Base-by-base conservation (phyloP, 2,329 filamentous ascomycete species). In the Aurifilum marmelostoma region DNA sequence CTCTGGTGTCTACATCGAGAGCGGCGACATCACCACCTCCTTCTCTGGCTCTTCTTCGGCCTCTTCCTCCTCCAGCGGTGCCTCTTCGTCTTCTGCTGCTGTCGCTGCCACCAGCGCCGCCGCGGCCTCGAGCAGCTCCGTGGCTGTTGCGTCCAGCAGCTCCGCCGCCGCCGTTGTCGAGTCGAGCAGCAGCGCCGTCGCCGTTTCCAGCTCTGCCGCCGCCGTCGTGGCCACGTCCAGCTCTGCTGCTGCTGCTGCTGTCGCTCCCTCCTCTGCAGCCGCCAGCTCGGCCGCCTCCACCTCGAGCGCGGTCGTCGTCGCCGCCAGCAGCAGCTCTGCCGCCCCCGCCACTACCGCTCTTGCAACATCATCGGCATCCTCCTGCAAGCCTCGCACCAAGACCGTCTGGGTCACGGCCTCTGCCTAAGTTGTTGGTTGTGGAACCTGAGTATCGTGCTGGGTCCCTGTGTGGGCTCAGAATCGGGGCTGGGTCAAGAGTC, bases 1-100 rank as follows among this genome's bases (percentile, higher is more conserved):
- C 80, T 88, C 85, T 4, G 89, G 89, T 7, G 87, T 91, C 2
- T 92, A 91, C 74, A 83, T 92, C 61, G 90, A 92, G 82, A 83
- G 80, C 70, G 88, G 85, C 7, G 67, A 67, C 59, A 60, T 73
- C 21, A 72, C 59, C 73, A 75, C 72, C 43, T 43, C 39, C 60
- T 68, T 73, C 61, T 71, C 71, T 1, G 69, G 69, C 65, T 54
- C 43, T 24, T 62, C 67, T 14, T 34, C 34, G 34, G 61, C n/a
- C n/a, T 34, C 34, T 8, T 34, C 34, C 34, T 34, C 34, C 16
- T 63, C 66, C 27, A 37, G 50, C 24, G 60, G 75, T 12, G 47
- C 63, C 12, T 63, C 67, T 14, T 63, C 64, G 11, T 50, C 65
- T n/a, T n/a, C 65, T 75, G 0, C 64, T n/a, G 39, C 52, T 12